Conservation (phyloP, 345 rosid species). For the Hevea brasiliensis region DNA sequence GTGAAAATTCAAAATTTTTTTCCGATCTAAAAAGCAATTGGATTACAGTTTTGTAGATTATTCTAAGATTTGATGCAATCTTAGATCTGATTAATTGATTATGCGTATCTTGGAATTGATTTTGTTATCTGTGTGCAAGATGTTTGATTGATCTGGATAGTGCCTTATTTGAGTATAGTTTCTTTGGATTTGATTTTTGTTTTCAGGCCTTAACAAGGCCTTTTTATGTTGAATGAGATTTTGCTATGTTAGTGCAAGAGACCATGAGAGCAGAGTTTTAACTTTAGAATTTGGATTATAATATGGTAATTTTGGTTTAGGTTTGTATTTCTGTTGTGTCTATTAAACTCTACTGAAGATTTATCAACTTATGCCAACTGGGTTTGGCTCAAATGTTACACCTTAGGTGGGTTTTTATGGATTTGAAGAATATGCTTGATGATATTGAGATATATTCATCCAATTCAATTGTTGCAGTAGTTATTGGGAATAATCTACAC, state of each 20-base stretch:
- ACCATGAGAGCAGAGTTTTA: not conserved
- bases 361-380: not conserved
- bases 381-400: not conserved
- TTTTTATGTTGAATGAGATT: too few relatives aligned
- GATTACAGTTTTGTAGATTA: constrained; percentile 8
- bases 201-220: too few relatives aligned
- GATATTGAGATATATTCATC: too few relatives aligned
- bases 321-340: not conserved
- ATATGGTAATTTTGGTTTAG: not conserved
- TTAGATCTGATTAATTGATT: constrained; percentile 7
- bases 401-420: not conserved
- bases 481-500: too few relatives aligned
- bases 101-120: not conserved
- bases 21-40: not conserved
- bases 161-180: not conserved
- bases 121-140: not conserved
- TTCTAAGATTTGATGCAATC: constrained; percentile 3
- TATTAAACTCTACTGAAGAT: not conserved
- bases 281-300: not conserved
- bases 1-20: not conserved
- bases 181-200: too few relatives aligned
- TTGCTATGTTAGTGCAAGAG: too few relatives aligned
- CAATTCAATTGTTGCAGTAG: too few relatives aligned
- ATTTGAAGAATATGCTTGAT: not conserved
- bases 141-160: not conserved